Base-by-base conservation (phyloP, 768 basidiomycete species). In the Trametes gibbosa region DNA sequence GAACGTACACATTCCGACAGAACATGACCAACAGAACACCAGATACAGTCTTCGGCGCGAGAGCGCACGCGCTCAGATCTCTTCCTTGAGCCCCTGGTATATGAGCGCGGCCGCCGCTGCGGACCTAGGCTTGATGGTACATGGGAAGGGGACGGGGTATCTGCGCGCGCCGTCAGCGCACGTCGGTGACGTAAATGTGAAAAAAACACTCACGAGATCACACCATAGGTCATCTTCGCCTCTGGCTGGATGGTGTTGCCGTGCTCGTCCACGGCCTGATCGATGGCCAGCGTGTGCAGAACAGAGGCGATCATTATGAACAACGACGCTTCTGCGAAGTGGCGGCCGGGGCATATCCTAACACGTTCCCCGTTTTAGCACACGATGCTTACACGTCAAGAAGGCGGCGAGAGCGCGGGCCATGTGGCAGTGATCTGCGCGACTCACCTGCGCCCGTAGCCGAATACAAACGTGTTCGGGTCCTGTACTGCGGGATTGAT, bases 381-480 rank as follows among this genome's bases (percentile, higher is more conserved):
- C 12, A 17, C 27, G 12, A 13, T 29, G n/a, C n/a, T n/a, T n/a
- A 25, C 13, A 39, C 10, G 37, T 39, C 13, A 39, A 17, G 37
- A 39, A 39, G 5, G 12, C 23, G 21, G 17, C 17, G 4, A 2
- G 13, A 25, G 14, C 13, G 29, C 21, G 34, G 29, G 29, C 5
- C 29, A n/a, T 25, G 24, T 13, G 43, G 6, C 2, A 21, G 12
- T 21, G 21, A 16, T 39, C 8, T 21, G 32, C 23, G 17, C 23
- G 1, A 52, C 54, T 16, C 17, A 63, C 62, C 63, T 59, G 21
- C 63, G 50, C 14, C 63, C 63, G 42, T 53, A 63, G 9, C 63
- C 63, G 23, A 63, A 63, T 12, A 56, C 58, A 48, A 57, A 51
- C 2, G 54, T 45, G 19, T 43, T 50, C 1, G 63, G 63, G 27